Base-by-base conservation (phyloP, 1,284 basidiomycete genomes). In the Pulveroboletus sp. region DNA sequence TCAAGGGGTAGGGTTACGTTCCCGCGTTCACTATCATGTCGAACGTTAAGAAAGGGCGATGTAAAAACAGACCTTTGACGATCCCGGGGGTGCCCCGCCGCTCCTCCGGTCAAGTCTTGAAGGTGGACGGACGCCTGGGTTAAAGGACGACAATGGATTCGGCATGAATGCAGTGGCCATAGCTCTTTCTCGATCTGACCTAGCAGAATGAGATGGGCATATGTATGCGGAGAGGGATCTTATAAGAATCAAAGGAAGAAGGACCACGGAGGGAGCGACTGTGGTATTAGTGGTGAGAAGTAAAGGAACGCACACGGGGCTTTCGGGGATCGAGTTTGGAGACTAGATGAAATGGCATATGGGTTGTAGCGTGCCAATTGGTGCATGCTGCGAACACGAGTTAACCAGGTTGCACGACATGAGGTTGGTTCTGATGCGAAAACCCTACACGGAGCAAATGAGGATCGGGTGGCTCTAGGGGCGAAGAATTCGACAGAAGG, bases 391-490 rank as follows among this genome's bases (percentile, higher is more conserved):
- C 56, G 61, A 70, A 71, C 70, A 71, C 70, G 70, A 71, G 70
- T 73, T 60, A 65, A 65, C 69, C 72, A 69, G 72, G 71, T 58
- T 73, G 72, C 60, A 71, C n/a, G 57, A 48, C 69, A 71, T 73
- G 72, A 74, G 72, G 71, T 69, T 35, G 59, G 57, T 69, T 70
- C 56, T 69, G 67, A 69, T 69, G 69, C 60, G 69, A 59, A 31
- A 65, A 71, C 59, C 68, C 65, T 72, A 69, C 40, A 51, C 60
- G 68, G n/a, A 65, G 57, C 58, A 73, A 73, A 71, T 72, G 71
- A 71, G 69, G 69, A 72, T 71, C 66, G 58, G 59, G 71, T 69
- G 67, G 70, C 67, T 62, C 67, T 72, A 72, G 67, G 67, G 70
- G 67, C 59, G n/a, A 59, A 62, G 55, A 57, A 66, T 25, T 59